Percentiles rank a stretch among this genome's conserved stretches.
These are phyloP conservation scores for Didymella keratinophila DNA, from an alignment of 2,329 filamentous ascomycete species.

Conservation along the genomic window DNA sequence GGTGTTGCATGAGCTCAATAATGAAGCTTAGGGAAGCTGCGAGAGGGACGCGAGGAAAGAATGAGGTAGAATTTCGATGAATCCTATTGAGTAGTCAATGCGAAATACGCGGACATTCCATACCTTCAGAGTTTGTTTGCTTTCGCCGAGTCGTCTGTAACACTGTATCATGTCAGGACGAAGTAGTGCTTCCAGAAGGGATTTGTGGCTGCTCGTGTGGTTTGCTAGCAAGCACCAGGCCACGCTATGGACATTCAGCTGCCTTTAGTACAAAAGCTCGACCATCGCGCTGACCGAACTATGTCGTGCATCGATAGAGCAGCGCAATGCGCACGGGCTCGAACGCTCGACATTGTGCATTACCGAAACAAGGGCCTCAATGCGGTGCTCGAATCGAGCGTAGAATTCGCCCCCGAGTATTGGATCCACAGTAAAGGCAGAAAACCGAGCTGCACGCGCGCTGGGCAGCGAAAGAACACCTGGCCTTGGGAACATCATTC, in stretches of 20 bases:
- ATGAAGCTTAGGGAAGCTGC: not conserved
- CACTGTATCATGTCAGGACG: not conserved
- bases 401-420: constrained; percentile 2
- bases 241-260: not conserved
- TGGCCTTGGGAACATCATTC: constrained; percentile 31
- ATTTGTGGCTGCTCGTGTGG: no score
- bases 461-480: constrained; percentile 32
- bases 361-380: constrained; percentile 17
- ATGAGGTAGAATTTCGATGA: not conserved
- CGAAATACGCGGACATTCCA: not conserved
- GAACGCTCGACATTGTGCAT: constrained; percentile 10
- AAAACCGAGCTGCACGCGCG: constrained; percentile 3
- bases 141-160: not conserved
- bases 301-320: constrained; percentile 1
- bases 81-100: not conserved
- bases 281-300: not conserved
- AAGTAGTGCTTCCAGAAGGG: not conserved
- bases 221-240: constrained; percentile 2
- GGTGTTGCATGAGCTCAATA: not conserved
- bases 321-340: constrained; percentile 1
- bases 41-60: not conserved
- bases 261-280: not conserved
- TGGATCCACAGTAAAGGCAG: constrained; percentile 5
- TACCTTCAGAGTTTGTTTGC: not conserved
- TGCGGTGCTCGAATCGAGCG: constrained; percentile 1